Base-by-base conservation (phyloP, 2,329 filamentous ascomycete genomes). In the Fonsecaea monophora region DNA sequence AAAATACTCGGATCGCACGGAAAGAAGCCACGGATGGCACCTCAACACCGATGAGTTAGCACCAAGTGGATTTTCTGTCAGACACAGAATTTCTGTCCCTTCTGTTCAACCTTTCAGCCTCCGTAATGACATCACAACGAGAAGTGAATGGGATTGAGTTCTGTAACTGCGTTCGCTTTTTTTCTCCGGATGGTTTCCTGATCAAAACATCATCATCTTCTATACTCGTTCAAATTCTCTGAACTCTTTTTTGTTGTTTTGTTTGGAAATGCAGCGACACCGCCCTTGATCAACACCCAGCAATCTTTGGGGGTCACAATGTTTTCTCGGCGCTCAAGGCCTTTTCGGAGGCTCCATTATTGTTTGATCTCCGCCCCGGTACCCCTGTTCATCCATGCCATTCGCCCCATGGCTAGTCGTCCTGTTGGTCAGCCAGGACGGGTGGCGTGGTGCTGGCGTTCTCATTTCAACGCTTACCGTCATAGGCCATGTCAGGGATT, bases 381-480 rank as follows among this genome's bases (percentile, higher is more conserved):
- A 32, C 30, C 50, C 53, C 50, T 55, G 53, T 45, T 35, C 40
- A 56, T 35, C 37, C 4, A 30, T 30, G 45, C 45, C 21, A 25
- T 50, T 13, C 25, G 45, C 45, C 45, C 53, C 53, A 55, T 55
- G 13, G 32, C 35, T 32, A 15, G 30, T 12, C 12, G 30, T 55
- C 9, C 40, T 57, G 58, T 61, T 66, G 63, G 63, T 54, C 57
- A 37, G 63, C 61, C 25, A 15, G 40, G 3, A 37, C 57, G 63
- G 48, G 56, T 61, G 55, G 56, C 63, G 63, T 59, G 53, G 12
- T 53, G 54, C 34, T 61, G 63, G 48, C 63, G 40, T 54, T 55
- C 58, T 37, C 45, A 62, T 12, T 60, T 62, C 57, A 38, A 66
- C 63, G 63, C 63, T 66, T 66, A 53, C 58, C 63, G 63, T 66